Evolutionary conservation across 495 filamentous ascomycete species (phyloP), one percentile per base, ranked within the genome.

Genomic region (Aspergillus nanangensis): DNA sequence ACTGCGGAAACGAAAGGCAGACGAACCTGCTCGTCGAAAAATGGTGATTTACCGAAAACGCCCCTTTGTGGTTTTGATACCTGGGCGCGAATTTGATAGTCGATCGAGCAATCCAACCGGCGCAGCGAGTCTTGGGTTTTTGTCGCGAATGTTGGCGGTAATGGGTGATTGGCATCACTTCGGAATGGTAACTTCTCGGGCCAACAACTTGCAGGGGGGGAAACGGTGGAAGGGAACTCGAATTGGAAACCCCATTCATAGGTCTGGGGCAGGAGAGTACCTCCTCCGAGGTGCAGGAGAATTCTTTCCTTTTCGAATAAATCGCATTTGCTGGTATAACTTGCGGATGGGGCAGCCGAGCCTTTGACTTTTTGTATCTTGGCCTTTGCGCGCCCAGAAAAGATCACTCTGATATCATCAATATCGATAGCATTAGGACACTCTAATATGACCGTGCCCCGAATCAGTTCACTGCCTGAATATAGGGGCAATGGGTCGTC

Each of bases 221-320:
- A 11, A 45, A 41, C 38, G 13, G 41, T 20, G 21, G 36, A 37
- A 11, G 50, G 50, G 17, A 53, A 45, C 2, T 7, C 13, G 14
- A 53, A 53, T n/a, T 45, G 20, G 21, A 53, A 53, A 11, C 44
- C 45, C 50, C 50, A 53, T 36, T 48, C 45, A 15, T 53, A 48
- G 4, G 40, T 44, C 2, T 45, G 41, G 4, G 45, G 50, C 3
- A 19, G 4, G 20, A 53, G 13, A 3, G 39, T 27, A 3, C 20
- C 41, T 17, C 50, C 50, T 5, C 45, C 40, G 5, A 11, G 3
- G 15, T 29, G n/a, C 19, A 21, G 17, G 8, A 53, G 39, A 17
- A 53, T 48, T 4, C 24, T 24, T 13, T 53, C 45, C 33, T 48
- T 39, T 27, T 44, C 41, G 36, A 53, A 53, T 0, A 53, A 29